Percentiles rank a stretch among this genome's conserved stretches.
Evolutionary conservation across 2,329 filamentous ascomycete genomes (phyloP).

Genomic region (Alternaria alternata): DNA sequence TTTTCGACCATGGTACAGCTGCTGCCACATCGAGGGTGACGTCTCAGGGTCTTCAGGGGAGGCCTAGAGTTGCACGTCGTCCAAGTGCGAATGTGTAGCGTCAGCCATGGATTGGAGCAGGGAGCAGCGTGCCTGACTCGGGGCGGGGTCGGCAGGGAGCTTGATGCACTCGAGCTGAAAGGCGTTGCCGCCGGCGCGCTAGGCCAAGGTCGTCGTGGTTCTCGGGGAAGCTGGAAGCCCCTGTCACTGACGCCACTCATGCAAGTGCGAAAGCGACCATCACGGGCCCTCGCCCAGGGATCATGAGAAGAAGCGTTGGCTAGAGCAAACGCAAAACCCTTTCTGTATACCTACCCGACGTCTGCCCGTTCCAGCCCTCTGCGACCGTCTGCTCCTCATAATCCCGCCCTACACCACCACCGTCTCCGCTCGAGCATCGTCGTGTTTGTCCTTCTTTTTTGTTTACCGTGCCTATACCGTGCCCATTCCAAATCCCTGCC

Average conservation of each 20-base stretch:
- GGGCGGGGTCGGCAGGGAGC: slow-evolving; percentile 17
- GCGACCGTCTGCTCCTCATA: slow-evolving; percentile 24
- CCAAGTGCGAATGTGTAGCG: background rate
- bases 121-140: slow-evolving; percentile 4
- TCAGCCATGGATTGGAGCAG: background rate
- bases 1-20: slow-evolving; percentile 19
- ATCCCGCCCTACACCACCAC: slow-evolving; percentile 15
- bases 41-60: slow-evolving; percentile 22
- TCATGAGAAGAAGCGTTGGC: slow-evolving; percentile 16
- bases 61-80: background rate
- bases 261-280: slow-evolving; percentile 18
- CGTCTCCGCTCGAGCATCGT: slow-evolving; percentile 12
- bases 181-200: slow-evolving; percentile 6
- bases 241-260: slow-evolving; percentile 28
- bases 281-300: slow-evolving; percentile 16
- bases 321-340: slow-evolving; percentile 38
- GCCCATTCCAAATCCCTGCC: background rate
- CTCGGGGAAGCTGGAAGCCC: slow-evolving; percentile 28
- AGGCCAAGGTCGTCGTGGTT: slow-evolving; percentile 16
- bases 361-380: slow-evolving; percentile 22
- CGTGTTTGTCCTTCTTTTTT: slow-evolving; percentile 32
- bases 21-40: slow-evolving; percentile 12
- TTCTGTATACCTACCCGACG: slow-evolving; percentile 24
- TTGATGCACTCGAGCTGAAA: slow-evolving; percentile 9
- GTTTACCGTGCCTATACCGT: slow-evolving; percentile 9